A percentile compares a stretch with the other conserved stretches of the same genome.
phyloP scores from a whole-genome alignment of 495 filamentous ascomycete genomes.

The Xylaria nigripes region DNA sequence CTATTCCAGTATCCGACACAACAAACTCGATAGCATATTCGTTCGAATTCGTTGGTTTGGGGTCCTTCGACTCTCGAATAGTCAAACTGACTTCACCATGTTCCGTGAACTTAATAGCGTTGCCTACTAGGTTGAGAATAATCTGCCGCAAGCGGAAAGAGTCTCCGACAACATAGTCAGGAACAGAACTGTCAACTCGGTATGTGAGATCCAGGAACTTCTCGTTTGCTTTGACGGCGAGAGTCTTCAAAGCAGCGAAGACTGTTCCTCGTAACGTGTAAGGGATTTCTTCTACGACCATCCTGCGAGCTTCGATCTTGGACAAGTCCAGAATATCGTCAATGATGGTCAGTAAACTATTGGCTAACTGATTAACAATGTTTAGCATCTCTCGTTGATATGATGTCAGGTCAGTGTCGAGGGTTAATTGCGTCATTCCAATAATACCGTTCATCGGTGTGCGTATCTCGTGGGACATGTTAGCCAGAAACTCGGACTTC shows the following conservation, averaged over 20 bases:
- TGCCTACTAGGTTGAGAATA: slow-evolving; percentile 74
- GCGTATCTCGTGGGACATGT: slow-evolving; percentile 99
- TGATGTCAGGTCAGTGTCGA: slow-evolving; percentile 90
- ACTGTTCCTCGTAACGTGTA: slow-evolving; percentile 93
- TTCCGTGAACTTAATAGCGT: slow-evolving; percentile 95
- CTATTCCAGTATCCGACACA: slow-evolving; percentile 95
- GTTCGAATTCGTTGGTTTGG: slow-evolving; percentile 48
- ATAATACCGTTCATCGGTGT: slow-evolving; percentile 89
- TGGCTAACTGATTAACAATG: slow-evolving; percentile 94
- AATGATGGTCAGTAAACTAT: slow-evolving; percentile 96
- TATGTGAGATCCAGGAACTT: slow-evolving; percentile 92
- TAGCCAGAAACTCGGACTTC: slow-evolving; percentile 97
- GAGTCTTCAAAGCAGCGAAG: slow-evolving; percentile 94
- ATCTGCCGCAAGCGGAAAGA: slow-evolving; percentile 96
- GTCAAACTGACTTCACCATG: slow-evolving; percentile 93
- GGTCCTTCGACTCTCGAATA: slow-evolving; percentile 67
- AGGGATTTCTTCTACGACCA: slow-evolving; percentile 97
- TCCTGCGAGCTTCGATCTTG: slow-evolving; percentile 99
- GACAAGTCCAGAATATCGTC: slow-evolving; percentile 98
- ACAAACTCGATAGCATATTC: slow-evolving; percentile 96
- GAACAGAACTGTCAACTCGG: slow-evolving; percentile 86
- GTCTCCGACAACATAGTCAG: slow-evolving; percentile 94
- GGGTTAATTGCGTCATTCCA: slow-evolving; percentile 92
- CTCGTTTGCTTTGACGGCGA: slow-evolving; percentile 96
- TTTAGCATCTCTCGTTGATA: slow-evolving; percentile 98